Evolutionary conservation across 805 yeast genomes (phyloP).

Genomic region (Ogataea nitratoaversa): DNA sequence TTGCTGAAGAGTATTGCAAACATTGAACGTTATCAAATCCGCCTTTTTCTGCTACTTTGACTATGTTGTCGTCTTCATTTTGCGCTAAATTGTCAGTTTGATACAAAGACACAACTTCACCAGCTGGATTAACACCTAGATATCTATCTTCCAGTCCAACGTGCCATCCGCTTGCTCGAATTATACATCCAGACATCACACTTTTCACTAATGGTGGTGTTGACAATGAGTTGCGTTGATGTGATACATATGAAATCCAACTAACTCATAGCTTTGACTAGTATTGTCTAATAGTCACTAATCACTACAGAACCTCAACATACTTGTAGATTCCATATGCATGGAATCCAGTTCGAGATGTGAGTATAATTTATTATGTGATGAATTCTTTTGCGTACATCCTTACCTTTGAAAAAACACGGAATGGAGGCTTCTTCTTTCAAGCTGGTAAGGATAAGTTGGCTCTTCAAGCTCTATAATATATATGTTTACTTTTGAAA

Average conservation of each 20-base stretch:
- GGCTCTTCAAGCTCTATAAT: no score
- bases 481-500: no score
- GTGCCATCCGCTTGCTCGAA: slow-evolving; percentile 61
- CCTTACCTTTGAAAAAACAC: no score
- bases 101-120: slow-evolving; percentile 73
- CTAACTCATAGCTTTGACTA: no score
- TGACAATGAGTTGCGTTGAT: neutral
- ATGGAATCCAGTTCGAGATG: no score
- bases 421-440: no score
- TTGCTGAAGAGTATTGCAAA: slow-evolving; percentile 52
- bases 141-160: slow-evolving; percentile 51
- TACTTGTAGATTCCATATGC: no score
- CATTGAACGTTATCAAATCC: slow-evolving; percentile 71
- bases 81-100: slow-evolving; percentile 41
- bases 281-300: no score
- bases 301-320: no score
- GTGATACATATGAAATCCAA: neutral
- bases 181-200: slow-evolving; percentile 54
- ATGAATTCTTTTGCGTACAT: no score
- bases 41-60: slow-evolving; percentile 46
- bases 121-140: slow-evolving; percentile 68
- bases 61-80: slow-evolving; percentile 46
- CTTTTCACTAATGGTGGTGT: neutral
- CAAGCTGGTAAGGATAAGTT: no score
- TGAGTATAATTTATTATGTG: no score